phyloP scores from a whole-genome alignment of 2,329 filamentous ascomycete genomes.

The Falciphora oryzae region DNA sequence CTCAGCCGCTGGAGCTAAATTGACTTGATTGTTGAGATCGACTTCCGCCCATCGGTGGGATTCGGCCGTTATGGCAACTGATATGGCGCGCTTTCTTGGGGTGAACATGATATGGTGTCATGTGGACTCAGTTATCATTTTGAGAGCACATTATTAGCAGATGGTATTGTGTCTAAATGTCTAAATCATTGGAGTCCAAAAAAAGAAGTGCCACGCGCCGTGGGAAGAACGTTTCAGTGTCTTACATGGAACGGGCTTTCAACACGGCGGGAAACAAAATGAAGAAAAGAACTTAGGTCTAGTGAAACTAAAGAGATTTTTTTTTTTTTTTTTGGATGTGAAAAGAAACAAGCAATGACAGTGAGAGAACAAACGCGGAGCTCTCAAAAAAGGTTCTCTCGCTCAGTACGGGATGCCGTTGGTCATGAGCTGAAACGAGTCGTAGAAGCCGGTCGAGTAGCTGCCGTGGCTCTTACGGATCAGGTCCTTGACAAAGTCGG shows the following conservation, averaged over 20 bases:
- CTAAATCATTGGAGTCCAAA: neutral
- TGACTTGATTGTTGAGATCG: no score
- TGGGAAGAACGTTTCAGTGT: no score
- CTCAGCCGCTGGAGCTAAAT: no score
- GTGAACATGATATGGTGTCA: no score
- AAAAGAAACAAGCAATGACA: neutral
- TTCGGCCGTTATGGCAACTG: no score
- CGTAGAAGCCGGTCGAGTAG: conserved; percentile 90
- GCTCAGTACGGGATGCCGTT: conserved; percentile 90
- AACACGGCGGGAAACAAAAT: no score
- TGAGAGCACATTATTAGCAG: neutral
- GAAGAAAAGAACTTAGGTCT: no score
- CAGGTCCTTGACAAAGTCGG: conserved; percentile 85
- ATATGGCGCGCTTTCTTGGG: no score
- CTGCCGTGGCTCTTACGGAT: conserved; percentile 87
- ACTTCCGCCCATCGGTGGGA: no score
- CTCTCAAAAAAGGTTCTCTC: neutral
- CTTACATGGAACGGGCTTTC: no score
- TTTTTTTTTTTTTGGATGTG: neutral
- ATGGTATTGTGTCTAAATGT: neutral
- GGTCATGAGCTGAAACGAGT: conserved; percentile 94
- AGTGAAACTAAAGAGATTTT: no score
- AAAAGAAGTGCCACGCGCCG: neutral
- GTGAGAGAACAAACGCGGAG: neutral
- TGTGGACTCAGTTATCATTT: neutral